Evolutionary conservation across 441 rosid species (phyloP), one percentile per base, ranked within the genome.

Genomic region (Jatropha multifida): DNA sequence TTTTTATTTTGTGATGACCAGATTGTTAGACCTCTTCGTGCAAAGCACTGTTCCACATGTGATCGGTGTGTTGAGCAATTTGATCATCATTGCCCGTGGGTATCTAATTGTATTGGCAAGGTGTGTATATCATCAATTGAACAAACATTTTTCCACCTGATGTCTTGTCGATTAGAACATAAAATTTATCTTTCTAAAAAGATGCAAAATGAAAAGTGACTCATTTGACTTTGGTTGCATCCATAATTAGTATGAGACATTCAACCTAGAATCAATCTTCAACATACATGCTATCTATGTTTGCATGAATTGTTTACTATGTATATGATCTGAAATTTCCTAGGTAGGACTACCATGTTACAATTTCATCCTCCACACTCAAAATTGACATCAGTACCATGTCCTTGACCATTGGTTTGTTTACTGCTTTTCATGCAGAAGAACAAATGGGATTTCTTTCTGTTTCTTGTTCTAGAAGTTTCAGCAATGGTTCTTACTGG

Each of bases 81-180:
- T 80, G 99, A 96, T 79, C 99, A 96, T 84, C 98, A 96, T 80
- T 96, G 97, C 82, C 99, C 99, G 52, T 96, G 97, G 99, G 97
- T 94, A 52, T 94, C 99, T 78, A 96, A 96, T 83, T 96, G 99
- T 84, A 89, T 96, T 72, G 98, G 99, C 85, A 96, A 94, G 96
- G 99, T 96, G 79, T 40, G 79, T 79, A 69, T 48, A 61, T 15
- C 20, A 48, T 40, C n/a, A 65, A 59, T 61, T 51, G 17, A 26
- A 14, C 44, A 51, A 11, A 11, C 46, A 51, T 51, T 62, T 71
- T 71, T 41, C 41, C 41, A 48, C 56, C 15, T 59, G 9, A 10
- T 44, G 37, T 65, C n/a, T 65, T 44, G 48, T 20, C 14, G 32
- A 15, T 44, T 8, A 42, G 65, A 8, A 71, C 13, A 65, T 27